Percentiles rank a stretch among this genome's conserved stretches.
phyloP scores from a whole-genome alignment of 441 rosid genomes.

The Euphorbia schlechtendalii region DNA sequence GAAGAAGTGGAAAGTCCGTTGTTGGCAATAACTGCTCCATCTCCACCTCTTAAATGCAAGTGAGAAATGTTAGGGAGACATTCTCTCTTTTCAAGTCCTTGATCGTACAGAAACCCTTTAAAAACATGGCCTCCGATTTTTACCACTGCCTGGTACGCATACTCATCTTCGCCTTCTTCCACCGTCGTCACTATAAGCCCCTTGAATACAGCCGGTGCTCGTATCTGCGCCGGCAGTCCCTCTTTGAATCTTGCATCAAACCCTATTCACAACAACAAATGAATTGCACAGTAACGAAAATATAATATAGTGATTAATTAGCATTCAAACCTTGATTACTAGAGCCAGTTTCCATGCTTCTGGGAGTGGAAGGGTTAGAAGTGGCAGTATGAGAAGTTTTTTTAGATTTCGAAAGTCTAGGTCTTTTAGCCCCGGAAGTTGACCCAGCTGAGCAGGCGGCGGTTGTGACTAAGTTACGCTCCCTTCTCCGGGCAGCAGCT shows the following conservation, averaged over 20 bases:
- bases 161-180: slow-evolving; percentile 87
- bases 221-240: slow-evolving; percentile 69
- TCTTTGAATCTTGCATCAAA: slow-evolving; percentile 54
- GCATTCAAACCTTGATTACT: slow-evolving; percentile 92
- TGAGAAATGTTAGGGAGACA: slow-evolving; percentile 70
- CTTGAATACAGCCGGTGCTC: slow-evolving; percentile 85
- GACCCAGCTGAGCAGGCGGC: slow-evolving; percentile 43
- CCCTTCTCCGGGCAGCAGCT: slow-evolving; percentile 81
- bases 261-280: slow-evolving; percentile 8
- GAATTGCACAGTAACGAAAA: no score
- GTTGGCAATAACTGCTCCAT: no score
- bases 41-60: slow-evolving; percentile 72
- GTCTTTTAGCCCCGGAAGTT: slow-evolving; percentile 67
- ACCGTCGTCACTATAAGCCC: slow-evolving; percentile 86
- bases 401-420: slow-evolving; percentile 55
- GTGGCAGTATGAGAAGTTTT: slow-evolving; percentile 83
- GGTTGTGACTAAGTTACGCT: slow-evolving; percentile 58
- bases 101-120: slow-evolving; percentile 87
- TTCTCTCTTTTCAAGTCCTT: slow-evolving; percentile 66
- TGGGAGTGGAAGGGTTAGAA: slow-evolving; percentile 73
- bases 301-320: no score
- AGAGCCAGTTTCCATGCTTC: slow-evolving; percentile 82
- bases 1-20: slow-evolving; percentile 45
- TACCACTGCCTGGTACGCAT: slow-evolving; percentile 82
- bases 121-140: slow-evolving; percentile 88